These are phyloP conservation scores for Candida khao-thaluensis DNA, from an alignment of 805 yeast genomes.

Conservation along the genomic window DNA sequence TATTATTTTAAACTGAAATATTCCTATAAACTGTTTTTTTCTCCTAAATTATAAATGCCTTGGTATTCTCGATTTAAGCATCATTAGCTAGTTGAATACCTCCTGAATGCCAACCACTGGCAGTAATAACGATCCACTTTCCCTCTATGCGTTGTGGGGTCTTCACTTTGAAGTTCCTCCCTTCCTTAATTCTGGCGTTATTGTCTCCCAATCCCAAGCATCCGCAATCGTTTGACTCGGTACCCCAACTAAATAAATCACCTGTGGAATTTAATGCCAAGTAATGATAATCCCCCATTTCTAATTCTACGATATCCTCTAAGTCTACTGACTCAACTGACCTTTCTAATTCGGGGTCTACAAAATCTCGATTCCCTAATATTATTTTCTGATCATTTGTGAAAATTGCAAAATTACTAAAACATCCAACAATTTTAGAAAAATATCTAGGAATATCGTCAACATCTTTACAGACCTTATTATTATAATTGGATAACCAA, in stretches of 20 bases:
- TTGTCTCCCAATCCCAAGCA: slow-evolving; percentile 60
- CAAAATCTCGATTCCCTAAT: slow-evolving; percentile 28
- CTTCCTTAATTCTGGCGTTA: slow-evolving; percentile 9
- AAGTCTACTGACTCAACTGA: slow-evolving; percentile 29
- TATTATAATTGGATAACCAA: slow-evolving; percentile 25
- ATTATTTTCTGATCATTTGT: slow-evolving; percentile 48
- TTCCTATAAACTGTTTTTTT: too few species aligned
- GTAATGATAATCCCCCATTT: slow-evolving; percentile 71
- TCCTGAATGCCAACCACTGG: slow-evolving; percentile 81
- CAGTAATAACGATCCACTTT: slow-evolving; percentile 58
- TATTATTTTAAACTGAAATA: too few species aligned
- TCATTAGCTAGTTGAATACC: slow-evolving; percentile 39
- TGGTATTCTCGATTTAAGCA: background rate
- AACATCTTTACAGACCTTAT: slow-evolving; percentile 20
- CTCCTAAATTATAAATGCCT: too few species aligned
- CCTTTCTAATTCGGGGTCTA: slow-evolving; percentile 20
- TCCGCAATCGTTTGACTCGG: slow-evolving; percentile 61
- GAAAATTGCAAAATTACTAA: slow-evolving; percentile 52
- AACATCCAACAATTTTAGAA: slow-evolving; percentile 55
- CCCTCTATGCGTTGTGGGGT: slow-evolving; percentile 24
- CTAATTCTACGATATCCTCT: slow-evolving; percentile 49
- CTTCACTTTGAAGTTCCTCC: slow-evolving; percentile 21
- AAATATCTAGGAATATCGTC: slow-evolving; percentile 21
- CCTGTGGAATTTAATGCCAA: slow-evolving; percentile 64
- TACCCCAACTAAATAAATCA: slow-evolving; percentile 63